Conservation (phyloP, 2,329 filamentous ascomycete genomes). For the Cladosporium halotolerans region DNA sequence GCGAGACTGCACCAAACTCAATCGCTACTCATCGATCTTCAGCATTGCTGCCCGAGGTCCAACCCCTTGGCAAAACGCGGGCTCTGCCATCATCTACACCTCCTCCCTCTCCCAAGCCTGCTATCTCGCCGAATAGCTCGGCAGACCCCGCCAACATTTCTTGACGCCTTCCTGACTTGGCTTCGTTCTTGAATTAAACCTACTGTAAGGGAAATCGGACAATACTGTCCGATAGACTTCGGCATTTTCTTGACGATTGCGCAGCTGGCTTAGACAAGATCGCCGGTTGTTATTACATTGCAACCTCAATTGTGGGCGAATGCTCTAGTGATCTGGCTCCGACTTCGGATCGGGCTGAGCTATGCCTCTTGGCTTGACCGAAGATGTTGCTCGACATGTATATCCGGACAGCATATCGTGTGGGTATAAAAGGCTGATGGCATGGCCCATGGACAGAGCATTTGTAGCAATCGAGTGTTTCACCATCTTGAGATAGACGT, state of each 20-base stretch:
- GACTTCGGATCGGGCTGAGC: no score
- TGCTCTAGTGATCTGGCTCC: background rate
- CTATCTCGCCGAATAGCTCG: conserved; percentile 2
- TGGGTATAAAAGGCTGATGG: background rate
- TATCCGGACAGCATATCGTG: background rate
- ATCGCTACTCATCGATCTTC: no score
- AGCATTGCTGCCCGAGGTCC: no score
- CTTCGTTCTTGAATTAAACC: background rate
- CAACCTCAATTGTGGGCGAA: background rate
- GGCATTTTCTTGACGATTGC: background rate
- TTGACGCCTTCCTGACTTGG: conserved; percentile 7
- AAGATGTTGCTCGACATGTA: background rate
- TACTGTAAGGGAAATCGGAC: background rate
- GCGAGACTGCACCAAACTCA: no score
- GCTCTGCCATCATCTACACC: no score
- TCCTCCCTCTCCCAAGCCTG: background rate
- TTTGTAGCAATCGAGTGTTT: no score
- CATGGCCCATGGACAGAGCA: no score
- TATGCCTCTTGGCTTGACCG: background rate
- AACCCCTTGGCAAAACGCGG: no score
- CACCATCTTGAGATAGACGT: background rate
- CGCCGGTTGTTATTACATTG: no score
- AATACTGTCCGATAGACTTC: background rate
- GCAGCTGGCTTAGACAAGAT: no score
- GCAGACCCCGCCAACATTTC: background rate